Conservation (phyloP, 2,329 filamentous ascomycete species). For the Ascochyta rabiei region DNA sequence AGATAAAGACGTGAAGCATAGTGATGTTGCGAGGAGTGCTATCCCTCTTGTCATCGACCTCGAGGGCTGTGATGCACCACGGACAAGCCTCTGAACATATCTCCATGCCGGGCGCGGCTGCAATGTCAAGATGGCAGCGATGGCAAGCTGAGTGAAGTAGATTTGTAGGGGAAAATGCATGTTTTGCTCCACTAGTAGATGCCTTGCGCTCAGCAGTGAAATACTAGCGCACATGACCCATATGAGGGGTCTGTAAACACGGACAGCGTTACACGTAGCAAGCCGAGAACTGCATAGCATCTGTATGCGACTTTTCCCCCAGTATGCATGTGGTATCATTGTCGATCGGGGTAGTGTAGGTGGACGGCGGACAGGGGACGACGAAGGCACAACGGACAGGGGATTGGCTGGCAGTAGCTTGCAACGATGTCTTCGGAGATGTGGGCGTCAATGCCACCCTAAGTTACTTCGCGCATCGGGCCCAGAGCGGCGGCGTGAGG, state of each 20-base stretch:
- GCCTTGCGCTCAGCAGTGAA: conserved; percentile 28
- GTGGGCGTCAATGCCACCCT: too few species aligned
- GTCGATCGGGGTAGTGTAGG: background rate
- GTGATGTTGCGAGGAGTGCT: conserved; percentile 4
- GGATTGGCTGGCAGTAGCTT: too few species aligned
- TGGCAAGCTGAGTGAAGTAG: conserved; percentile 20
- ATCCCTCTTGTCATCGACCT: conserved; percentile 1
- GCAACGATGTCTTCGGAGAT: too few species aligned
- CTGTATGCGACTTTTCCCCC: background rate
- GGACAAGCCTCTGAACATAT: background rate
- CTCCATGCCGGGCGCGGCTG: background rate
- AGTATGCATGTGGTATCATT: background rate
- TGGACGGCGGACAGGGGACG: too few species aligned
- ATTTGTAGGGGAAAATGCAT: conserved; percentile 32
- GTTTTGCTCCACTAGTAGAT: conserved; percentile 32
- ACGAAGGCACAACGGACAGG: too few species aligned
- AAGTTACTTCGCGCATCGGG: too few species aligned
- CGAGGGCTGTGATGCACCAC: background rate
- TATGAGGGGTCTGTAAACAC: background rate
- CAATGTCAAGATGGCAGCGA: conserved; percentile 10
- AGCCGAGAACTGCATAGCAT: background rate
- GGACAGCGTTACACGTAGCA: background rate
- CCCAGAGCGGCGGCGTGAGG: too few species aligned
- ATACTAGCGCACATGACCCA: conserved; percentile 27
- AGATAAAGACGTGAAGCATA: conserved; percentile 25